Percentiles rank a stretch among this genome's conserved stretches.
Evolutionary conservation across 805 yeast genomes (phyloP).

Genomic region (Saccharomycopsis guyanensis): DNA sequence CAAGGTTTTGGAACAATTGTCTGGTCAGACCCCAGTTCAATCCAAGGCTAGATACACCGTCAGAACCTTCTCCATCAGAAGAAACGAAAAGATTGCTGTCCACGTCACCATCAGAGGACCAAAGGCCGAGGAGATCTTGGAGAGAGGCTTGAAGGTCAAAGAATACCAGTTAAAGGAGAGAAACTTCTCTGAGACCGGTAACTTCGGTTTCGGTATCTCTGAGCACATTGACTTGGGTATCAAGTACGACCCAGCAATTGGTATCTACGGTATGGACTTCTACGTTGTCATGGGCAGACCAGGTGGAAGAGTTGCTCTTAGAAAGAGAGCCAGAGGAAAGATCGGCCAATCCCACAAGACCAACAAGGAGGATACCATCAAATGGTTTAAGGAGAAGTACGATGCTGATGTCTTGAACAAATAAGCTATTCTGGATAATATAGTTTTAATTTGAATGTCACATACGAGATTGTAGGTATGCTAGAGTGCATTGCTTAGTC

Average conservation of each 20-base stretch:
- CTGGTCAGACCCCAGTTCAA: conserved; percentile 99
- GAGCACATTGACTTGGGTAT: conserved; percentile 99
- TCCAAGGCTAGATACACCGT: conserved; percentile 99
- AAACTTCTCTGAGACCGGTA: conserved; percentile 98
- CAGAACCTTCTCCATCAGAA: conserved; percentile 99
- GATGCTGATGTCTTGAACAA: conserved; percentile 95
- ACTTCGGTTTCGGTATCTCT: conserved; percentile 99
- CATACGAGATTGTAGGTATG: too few relatives aligned
- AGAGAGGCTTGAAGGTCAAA: conserved; percentile 98
- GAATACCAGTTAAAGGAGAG: conserved; percentile 92
- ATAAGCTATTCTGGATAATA: conserved; percentile 30
- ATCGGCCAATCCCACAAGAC: conserved; percentile 93
- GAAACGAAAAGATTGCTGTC: conserved; percentile 99
- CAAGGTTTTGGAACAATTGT: conserved; percentile 98
- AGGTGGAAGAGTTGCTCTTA: conserved; percentile 97
- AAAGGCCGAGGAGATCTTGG: conserved; percentile 98
- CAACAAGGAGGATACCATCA: conserved; percentile 86
- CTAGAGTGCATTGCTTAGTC: too few relatives aligned
- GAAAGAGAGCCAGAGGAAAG: conserved; percentile 86
- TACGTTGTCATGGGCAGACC: conserved; percentile 99
- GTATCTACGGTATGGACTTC: conserved; percentile 99
- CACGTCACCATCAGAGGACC: conserved; percentile 99
- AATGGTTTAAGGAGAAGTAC: conserved; percentile 99
- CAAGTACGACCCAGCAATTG: conserved; percentile 99
- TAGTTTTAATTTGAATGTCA: not conserved